phyloP scores from a whole-genome alignment of 495 filamentous ascomycete species.

The Melanomma pulvis-pyrius region DNA sequence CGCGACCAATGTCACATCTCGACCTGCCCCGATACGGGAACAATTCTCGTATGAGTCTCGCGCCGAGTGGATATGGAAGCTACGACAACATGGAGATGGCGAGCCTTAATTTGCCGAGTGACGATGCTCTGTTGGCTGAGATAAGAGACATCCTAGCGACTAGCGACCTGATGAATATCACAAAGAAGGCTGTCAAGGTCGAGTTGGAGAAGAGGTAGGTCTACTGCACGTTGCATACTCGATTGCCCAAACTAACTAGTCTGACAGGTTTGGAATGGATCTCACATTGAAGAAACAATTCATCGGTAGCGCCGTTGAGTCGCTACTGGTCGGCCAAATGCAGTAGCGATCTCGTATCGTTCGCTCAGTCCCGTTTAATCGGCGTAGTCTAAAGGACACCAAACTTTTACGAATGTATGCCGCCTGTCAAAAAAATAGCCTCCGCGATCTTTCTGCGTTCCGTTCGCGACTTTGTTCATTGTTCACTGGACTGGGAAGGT shows the following conservation, averaged over 20 bases:
- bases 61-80: slow-evolving; percentile 53
- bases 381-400: not conserved
- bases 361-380: not conserved
- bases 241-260: slow-evolving; percentile 5
- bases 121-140: slow-evolving; percentile 89
- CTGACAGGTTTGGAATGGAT: slow-evolving; percentile 34
- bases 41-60: slow-evolving; percentile 74
- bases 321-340: slow-evolving; percentile 21
- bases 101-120: slow-evolving; percentile 75
- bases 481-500: not conserved
- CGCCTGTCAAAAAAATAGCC: not conserved
- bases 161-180: slow-evolving; percentile 94
- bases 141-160: slow-evolving; percentile 90
- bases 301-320: slow-evolving; percentile 38
- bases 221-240: not conserved
- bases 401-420: slow-evolving; percentile 7
- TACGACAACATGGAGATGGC: slow-evolving; percentile 66
- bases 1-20: slow-evolving; percentile 75
- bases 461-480: not conserved
- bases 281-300: slow-evolving; percentile 33
- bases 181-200: slow-evolving; percentile 96
- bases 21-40: slow-evolving; percentile 57
- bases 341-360: slow-evolving; percentile 15
- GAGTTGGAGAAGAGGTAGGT: slow-evolving; percentile 81
- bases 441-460: not conserved